These are phyloP conservation scores for Fusarium acutatum DNA, from an alignment of 2,329 filamentous ascomycete species.

Conservation along the genomic window DNA sequence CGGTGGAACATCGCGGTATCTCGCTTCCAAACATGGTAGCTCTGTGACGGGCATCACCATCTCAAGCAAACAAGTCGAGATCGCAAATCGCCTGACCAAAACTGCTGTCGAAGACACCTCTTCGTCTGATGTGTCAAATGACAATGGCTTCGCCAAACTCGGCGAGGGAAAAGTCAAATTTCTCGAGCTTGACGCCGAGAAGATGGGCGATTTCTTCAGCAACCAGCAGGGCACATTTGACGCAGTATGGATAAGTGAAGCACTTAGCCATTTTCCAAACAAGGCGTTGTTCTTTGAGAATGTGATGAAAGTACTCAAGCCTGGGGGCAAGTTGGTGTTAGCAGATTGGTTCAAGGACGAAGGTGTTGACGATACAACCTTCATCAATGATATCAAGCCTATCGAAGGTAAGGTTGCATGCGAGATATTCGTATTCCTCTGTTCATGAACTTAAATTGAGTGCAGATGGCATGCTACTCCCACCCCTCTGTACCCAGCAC, in stretches of 20 bases:
- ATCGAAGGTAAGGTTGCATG: slow-evolving; percentile 58
- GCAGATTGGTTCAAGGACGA: slow-evolving; percentile 70
- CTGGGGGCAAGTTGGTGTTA: slow-evolving; percentile 62
- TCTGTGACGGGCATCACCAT: slow-evolving; percentile 68
- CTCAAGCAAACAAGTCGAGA: slow-evolving; percentile 66
- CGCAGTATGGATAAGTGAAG: slow-evolving; percentile 69
- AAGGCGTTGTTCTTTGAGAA: slow-evolving; percentile 67
- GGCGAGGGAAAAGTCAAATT: slow-evolving; percentile 60
- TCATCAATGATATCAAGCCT: slow-evolving; percentile 63
- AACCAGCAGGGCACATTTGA: slow-evolving; percentile 55
- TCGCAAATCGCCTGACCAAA: slow-evolving; percentile 61
- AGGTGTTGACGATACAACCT: slow-evolving; percentile 52
- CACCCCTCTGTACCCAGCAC: slow-evolving; percentile 62
- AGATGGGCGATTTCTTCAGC: slow-evolving; percentile 63
- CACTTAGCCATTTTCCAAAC: slow-evolving; percentile 67
- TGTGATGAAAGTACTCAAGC: slow-evolving; percentile 56
- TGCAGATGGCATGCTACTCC: slow-evolving; percentile 67
- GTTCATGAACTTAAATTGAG: not conserved
- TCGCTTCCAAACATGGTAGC: slow-evolving; percentile 61
- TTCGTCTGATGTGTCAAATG: slow-evolving; percentile 21
- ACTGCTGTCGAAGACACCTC: slow-evolving; percentile 36
- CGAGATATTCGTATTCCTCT: not conserved
- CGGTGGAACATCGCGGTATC: slow-evolving; percentile 65
- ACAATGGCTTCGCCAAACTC: slow-evolving; percentile 49
- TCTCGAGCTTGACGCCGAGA: slow-evolving; percentile 68